These are phyloP conservation scores for Fusarium mexicanum DNA, from an alignment of 2,329 filamentous ascomycete species.

Conservation along the genomic window DNA sequence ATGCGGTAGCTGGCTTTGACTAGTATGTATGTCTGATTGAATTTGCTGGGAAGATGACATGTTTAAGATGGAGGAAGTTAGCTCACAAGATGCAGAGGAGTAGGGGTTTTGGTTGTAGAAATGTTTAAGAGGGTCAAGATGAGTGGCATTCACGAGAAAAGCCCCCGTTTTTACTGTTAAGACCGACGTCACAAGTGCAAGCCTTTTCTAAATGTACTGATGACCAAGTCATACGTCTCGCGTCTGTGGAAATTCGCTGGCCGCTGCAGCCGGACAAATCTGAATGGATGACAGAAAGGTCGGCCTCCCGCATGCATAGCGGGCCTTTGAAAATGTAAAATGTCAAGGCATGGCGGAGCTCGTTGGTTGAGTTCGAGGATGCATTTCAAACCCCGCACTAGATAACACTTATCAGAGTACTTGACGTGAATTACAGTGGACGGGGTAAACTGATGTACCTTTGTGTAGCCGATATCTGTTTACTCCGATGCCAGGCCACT, in stretches of 20 bases:
- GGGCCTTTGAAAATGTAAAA: not conserved
- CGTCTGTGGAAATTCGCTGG: fast-evolving
- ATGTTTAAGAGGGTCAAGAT: not conserved
- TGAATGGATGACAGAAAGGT: no score
- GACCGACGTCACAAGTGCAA: not conserved
- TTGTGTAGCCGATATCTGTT: not conserved
- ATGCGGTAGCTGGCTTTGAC: no score
- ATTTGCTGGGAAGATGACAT: not conserved
- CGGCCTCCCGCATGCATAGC: not conserved
- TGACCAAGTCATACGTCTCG: no score
- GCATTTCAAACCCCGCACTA: not conserved
- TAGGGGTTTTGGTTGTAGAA: not conserved
- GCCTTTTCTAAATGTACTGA: not conserved
- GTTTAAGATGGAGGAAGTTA: not conserved
- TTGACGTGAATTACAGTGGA: fast-evolving
- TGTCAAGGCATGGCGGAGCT: not conserved
- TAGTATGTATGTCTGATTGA: not conserved
- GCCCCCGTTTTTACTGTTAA: not conserved
- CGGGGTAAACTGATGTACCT: not conserved
- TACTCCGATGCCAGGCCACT: not conserved
- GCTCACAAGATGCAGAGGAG: not conserved
- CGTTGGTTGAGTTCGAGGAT: not conserved
- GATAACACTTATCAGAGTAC: fast-evolving
- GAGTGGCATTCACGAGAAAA: not conserved
- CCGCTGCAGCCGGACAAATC: not conserved